These are phyloP conservation scores for Davidsoniella eucalypti DNA, from an alignment of 2,329 filamentous ascomycete species.

Conservation along the genomic window DNA sequence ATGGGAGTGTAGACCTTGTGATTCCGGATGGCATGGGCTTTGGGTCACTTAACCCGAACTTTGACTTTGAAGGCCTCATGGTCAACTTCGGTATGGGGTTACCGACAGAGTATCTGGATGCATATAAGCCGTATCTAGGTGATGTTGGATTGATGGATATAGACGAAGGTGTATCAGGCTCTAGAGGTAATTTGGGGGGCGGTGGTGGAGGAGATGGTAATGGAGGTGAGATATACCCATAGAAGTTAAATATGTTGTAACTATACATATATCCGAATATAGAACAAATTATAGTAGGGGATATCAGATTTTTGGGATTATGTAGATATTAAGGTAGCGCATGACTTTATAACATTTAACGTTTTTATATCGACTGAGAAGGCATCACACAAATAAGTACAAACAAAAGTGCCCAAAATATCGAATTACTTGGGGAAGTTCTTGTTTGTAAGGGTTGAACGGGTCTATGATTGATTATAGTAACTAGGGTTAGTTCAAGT, in stretches of 20 bases:
- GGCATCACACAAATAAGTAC: too few relatives aligned
- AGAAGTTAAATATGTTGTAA: background rate
- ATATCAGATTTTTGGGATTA: too few relatives aligned
- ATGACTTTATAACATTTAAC: too few relatives aligned
- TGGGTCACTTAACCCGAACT: conserved; percentile 1
- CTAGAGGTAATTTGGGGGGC: background rate
- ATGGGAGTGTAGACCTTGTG: background rate
- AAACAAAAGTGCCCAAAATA: too few relatives aligned
- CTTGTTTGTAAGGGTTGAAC: too few relatives aligned
- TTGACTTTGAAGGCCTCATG: conserved; percentile 14
- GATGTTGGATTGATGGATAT: conserved; percentile 1
- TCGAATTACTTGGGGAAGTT: too few relatives aligned
- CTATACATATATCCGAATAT: background rate
- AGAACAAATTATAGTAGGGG: too few relatives aligned
- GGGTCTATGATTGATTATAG: background rate
- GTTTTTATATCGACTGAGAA: too few relatives aligned
- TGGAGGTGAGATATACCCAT: background rate
- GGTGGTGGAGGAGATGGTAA: background rate
- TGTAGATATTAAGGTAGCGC: too few relatives aligned
- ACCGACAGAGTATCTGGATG: conserved; percentile 9
- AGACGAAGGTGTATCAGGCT: background rate
- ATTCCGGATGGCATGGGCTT: conserved; percentile 1
- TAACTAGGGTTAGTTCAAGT: background rate
- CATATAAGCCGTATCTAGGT: conserved; percentile 7
- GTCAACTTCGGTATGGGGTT: conserved; percentile 13